These are phyloP conservation scores for Macrocystidia cucumis DNA, from an alignment of 1,284 basidiomycete genomes.

Conservation along the genomic window DNA sequence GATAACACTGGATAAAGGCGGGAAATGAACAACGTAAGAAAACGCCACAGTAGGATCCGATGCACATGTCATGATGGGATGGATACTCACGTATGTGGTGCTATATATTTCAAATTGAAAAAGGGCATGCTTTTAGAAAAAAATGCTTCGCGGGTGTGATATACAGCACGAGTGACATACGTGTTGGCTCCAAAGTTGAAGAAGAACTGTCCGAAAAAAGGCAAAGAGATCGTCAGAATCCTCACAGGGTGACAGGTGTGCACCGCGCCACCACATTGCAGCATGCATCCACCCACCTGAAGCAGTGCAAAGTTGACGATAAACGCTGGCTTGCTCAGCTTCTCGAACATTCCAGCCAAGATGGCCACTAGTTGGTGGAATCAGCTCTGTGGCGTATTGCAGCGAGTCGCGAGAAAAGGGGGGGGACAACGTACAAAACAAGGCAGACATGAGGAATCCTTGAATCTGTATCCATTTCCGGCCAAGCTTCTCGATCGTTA, in stretches of 20 bases:
- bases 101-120: constrained; percentile 16
- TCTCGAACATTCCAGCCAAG: constrained; percentile 59
- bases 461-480: constrained; percentile 73
- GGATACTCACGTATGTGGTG: constrained; percentile 44
- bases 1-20: constrained; percentile 39
- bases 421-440: constrained; percentile 45
- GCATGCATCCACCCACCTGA: constrained; percentile 25
- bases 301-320: constrained; percentile 66
- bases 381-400: neutral
- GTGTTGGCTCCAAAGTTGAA: constrained; percentile 87
- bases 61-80: too few relatives aligned
- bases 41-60: too few relatives aligned
- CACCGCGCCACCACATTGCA: too few relatives aligned
- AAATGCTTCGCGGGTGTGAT: too few relatives aligned
- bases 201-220: constrained; percentile 43
- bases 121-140: constrained; percentile 3
- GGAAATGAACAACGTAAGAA: constrained; percentile 5
- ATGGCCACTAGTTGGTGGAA: constrained; percentile 62
- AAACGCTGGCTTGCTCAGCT: constrained; percentile 53
- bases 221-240: neutral
- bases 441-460: constrained; percentile 66
- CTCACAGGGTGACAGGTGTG: too few relatives aligned
- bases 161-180: constrained; percentile 23
- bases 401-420: neutral
- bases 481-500: constrained; percentile 67